A percentile compares a stretch with the other conserved stretches of the same genome.
Conservation (phyloP, 805 yeast genomes). For the Diddensiella transvaalensis region DNA sequence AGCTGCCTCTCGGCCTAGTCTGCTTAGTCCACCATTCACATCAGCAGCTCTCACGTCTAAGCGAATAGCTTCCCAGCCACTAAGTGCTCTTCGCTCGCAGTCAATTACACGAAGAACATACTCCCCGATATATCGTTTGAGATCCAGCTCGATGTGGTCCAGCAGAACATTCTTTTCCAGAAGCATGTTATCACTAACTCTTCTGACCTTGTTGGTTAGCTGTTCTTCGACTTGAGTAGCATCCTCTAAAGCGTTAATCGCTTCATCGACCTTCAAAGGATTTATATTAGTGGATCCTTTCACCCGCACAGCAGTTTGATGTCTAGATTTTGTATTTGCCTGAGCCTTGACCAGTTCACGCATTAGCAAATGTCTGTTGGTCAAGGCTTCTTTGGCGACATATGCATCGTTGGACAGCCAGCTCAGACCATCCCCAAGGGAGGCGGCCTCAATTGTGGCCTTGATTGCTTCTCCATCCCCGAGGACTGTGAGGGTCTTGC, state of each 20-base stretch:
- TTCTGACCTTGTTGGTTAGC: constrained; percentile 68
- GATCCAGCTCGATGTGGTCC: constrained; percentile 51
- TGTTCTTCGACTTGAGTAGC: constrained; percentile 76
- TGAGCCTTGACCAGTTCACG: constrained; percentile 82
- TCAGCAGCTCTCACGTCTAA: constrained; percentile 72
- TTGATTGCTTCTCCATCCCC: constrained; percentile 76
- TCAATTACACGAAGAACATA: constrained; percentile 72
- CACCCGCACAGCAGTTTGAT: constrained; percentile 62
- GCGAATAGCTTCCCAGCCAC: constrained; percentile 67
- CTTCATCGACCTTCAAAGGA: constrained; percentile 88
- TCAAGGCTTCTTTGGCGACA: constrained; percentile 85
- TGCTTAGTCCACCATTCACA: constrained; percentile 71
- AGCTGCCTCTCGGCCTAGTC: constrained; percentile 71
- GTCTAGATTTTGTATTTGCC: constrained; percentile 63
- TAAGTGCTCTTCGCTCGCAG: constrained; percentile 76
- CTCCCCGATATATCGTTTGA: constrained; percentile 52
- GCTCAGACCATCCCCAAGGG: constrained; percentile 70
- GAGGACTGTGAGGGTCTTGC: constrained; percentile 61
- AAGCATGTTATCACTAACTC: constrained; percentile 83
- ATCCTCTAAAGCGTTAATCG: constrained; percentile 70
- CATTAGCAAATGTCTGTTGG: constrained; percentile 90
- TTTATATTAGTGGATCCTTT: constrained; percentile 72
- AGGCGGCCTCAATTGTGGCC: constrained; percentile 67
- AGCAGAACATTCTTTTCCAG: constrained; percentile 64
- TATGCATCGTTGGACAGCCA: constrained; percentile 70